phyloP scores from a whole-genome alignment of 2,329 filamentous ascomycete genomes.

The Chaetomiaceae sp. region DNA sequence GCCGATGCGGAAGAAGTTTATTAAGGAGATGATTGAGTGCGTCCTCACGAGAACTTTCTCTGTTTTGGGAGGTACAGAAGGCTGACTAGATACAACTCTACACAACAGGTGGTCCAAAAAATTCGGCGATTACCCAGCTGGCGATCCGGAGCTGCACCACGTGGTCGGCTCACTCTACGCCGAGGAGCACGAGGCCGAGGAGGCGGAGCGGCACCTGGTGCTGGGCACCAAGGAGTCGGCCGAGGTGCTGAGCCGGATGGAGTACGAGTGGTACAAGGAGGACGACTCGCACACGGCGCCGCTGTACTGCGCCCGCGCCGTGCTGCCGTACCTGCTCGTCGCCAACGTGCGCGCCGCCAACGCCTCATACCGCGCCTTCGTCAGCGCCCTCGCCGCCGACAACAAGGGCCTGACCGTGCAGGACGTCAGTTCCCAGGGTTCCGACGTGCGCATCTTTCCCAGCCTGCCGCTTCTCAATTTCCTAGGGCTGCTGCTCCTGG shows the following conservation, averaged over 20 bases:
- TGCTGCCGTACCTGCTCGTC: conserved; percentile 85
- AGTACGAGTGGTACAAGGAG: conserved; percentile 90
- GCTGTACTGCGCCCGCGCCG: conserved; percentile 76
- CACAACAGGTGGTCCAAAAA: conserved; percentile 71
- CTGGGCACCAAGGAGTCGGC: conserved; percentile 87
- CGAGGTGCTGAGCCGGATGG: conserved; percentile 72
- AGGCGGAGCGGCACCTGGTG: conserved; percentile 85
- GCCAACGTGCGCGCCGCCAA: conserved; percentile 90
- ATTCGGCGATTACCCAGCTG: conserved; percentile 80
- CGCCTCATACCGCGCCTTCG: conserved; percentile 74
- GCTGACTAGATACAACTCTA: conserved; percentile 1
- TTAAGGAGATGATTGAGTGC: conserved; percentile 75
- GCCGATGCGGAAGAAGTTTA: conserved; percentile 88
- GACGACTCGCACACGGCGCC: conserved; percentile 85
- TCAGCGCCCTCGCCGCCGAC: conserved; percentile 55
- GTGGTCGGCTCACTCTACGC: conserved; percentile 83
- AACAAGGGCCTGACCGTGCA: conserved; percentile 64
- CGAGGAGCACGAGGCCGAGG: conserved; percentile 89
- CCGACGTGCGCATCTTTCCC: conserved; percentile 79
- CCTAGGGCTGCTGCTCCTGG: conserved; percentile 75
- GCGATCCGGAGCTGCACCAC: conserved; percentile 92
- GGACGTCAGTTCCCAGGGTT: conserved; percentile 68
- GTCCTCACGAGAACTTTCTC: conserved; percentile 28
- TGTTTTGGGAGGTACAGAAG: background rate
- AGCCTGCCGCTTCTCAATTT: conserved; percentile 95